Evolutionary conservation across 2,329 filamentous ascomycete species (phyloP).

Genomic region (Colletotrichum sp.): DNA sequence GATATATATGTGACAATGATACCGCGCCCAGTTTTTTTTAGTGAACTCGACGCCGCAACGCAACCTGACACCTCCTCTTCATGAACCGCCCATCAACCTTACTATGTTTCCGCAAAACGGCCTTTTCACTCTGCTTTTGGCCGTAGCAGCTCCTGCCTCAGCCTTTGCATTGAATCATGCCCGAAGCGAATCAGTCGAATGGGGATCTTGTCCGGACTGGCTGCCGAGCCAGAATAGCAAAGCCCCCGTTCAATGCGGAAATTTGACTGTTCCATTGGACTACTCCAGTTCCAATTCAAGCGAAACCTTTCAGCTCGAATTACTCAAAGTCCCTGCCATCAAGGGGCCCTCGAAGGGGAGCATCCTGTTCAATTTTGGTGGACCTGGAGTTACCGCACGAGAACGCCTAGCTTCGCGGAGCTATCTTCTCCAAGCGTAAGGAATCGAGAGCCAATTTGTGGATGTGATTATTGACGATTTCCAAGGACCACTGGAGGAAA

Average conservation of each 20-base stretch:
- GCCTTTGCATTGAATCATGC: background rate
- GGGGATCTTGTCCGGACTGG: background rate
- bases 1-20: background rate
- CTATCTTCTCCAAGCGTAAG: background rate
- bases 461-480: rapidly evolving
- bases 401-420: background rate
- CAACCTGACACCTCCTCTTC: background rate
- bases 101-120: rapidly evolving
- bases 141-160: background rate
- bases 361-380: background rate
- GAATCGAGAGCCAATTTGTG: rapidly evolving
- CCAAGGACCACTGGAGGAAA: background rate
- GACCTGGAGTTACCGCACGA: background rate
- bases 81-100: background rate
- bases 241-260: background rate
- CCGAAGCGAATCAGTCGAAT: background rate
- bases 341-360: background rate
- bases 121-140: background rate
- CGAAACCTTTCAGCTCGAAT: background rate
- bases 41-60: background rate
- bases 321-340: background rate
- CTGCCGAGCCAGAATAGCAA: background rate
- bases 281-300: background rate
- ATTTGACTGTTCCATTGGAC: background rate
- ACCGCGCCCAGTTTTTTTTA: background rate